Conservation (phyloP, 371 early-diverging fungal species). For the Lichtheimia corymbifera region DNA sequence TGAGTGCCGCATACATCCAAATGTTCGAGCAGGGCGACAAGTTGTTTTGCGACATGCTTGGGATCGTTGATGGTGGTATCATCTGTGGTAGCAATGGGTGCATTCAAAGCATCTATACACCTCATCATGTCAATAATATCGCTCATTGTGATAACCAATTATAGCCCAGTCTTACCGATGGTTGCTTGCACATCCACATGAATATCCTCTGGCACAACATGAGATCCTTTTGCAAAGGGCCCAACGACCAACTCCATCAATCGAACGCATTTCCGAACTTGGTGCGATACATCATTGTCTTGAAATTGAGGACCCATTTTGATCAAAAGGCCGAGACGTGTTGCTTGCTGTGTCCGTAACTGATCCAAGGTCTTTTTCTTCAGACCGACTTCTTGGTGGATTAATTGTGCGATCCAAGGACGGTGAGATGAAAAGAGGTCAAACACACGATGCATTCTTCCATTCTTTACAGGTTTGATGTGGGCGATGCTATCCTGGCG, state of each 20-base stretch:
- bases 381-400: conserved; percentile 62
- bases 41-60: background rate
- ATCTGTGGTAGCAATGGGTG: background rate
- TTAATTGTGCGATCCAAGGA: conserved; percentile 50
- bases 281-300: background rate
- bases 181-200: background rate
- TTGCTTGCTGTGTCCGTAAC: conserved; percentile 63
- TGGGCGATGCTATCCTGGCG: background rate
- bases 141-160: background rate
- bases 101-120: background rate
- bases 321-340: conserved; percentile 60
- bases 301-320: conserved; percentile 32
- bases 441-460: conserved; percentile 2
- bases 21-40: conserved; percentile 6
- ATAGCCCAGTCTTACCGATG: conserved; percentile 1
- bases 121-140: background rate
- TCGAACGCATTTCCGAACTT: conserved; percentile 14
- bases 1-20: conserved; percentile 19
- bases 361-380: conserved; percentile 53
- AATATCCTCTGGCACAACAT: conserved; percentile 2
- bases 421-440: conserved; percentile 25
- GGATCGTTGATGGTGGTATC: conserved; percentile 1
- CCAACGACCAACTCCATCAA: conserved; percentile 18
- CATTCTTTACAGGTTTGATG: background rate
- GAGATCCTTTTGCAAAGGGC: background rate